Base-by-base conservation (phyloP, 2,329 filamentous ascomycete species). In the Botrytis elliptica region DNA sequence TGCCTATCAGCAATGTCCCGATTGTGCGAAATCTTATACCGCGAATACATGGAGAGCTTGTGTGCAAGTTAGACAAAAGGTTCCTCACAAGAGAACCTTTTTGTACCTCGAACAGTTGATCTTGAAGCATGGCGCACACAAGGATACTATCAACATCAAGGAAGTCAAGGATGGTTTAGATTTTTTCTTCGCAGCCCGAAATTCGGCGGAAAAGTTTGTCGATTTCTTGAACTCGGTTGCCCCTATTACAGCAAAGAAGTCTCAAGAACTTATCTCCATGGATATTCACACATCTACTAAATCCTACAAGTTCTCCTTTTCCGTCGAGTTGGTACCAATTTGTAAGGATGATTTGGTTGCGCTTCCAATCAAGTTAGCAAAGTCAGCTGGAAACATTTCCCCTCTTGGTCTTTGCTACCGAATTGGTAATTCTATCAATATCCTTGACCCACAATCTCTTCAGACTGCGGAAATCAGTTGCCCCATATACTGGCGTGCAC, bases 301-400 rank as follows among this genome's bases (percentile, higher is more conserved):
- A 83, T 94, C 92, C 49, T 98, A 95, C 88, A 99, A 99, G 83
- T 98, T 98, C 84, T 92, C 93, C 64, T 98, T 90, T 83, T 97
- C 94, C 0, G 90, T 92, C 71, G 93, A 98, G 81, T 84, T 99
- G 67, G 91, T 98, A 40, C 96, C 96, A 1, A 94, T 99, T 68
- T 98, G 96, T 86, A 97, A 98, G 83, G 96, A 99, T 79, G 96
- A 99, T 81, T 86, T 99, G 42, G 93, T 99, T n/a, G 95, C 93
- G 1, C 85, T 99, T 52, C 96, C 96, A 0, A 90, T 97, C 76
- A 94, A 94, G 78, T 86, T 98, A 74, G 96, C 96, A 22, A 96
- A 94, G 82, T 90, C 91, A 73, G 86, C 92, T 70, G 95, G 96
- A 76, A 98, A 97, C 83, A 97, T 98, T 79, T 88, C 90, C 2